Percentiles rank a stretch among this genome's conserved stretches.
Conservation (phyloP, 2,329 filamentous ascomycete species). For the Aspergillus fischeri region DNA sequence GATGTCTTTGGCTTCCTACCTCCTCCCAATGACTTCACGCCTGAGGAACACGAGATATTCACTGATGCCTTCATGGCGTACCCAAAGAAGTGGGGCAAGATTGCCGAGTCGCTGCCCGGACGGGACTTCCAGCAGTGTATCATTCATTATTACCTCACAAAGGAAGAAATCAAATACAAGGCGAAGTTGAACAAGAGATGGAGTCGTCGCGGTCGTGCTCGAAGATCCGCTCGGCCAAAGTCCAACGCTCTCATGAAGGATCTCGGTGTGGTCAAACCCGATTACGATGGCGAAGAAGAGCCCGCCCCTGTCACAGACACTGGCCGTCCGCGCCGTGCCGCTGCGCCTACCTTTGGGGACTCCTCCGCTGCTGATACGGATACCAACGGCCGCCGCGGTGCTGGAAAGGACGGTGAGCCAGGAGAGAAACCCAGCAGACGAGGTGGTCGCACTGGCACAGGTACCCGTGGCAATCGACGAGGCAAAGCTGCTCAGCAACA, state of each 20-base stretch:
- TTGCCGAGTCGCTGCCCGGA: slow-evolving; percentile 44
- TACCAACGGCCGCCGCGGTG: slow-evolving; percentile 31
- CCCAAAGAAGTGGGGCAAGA: slow-evolving; percentile 51
- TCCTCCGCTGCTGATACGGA: slow-evolving; percentile 30
- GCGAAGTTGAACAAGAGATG: slow-evolving; percentile 46
- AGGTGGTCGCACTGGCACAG: slow-evolving; percentile 29
- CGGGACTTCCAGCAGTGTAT: slow-evolving; percentile 48
- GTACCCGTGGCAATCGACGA: slow-evolving; percentile 32
- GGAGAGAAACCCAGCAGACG: slow-evolving; percentile 34
- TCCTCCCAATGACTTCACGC: slow-evolving; percentile 45
- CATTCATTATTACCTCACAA: slow-evolving; percentile 49
- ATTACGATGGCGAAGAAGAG: slow-evolving; percentile 43
- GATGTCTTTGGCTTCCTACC: slow-evolving; percentile 44
- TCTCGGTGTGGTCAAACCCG: slow-evolving; percentile 40
- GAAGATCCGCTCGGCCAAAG: slow-evolving; percentile 38
- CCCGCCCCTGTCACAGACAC: slow-evolving; percentile 46
- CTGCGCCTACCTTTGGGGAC: slow-evolving; percentile 47
- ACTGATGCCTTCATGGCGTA: slow-evolving; percentile 45
- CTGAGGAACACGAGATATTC: slow-evolving; percentile 45
- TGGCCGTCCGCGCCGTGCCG: slow-evolving; percentile 46
- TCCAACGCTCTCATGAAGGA: slow-evolving; percentile 48
- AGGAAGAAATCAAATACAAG: slow-evolving; percentile 48
- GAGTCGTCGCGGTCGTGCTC: slow-evolving; percentile 39
- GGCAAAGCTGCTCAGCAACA: slow-evolving; percentile 26
- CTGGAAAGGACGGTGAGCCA: slow-evolving; percentile 32